Evolutionary conservation across 2,329 filamentous ascomycete species (phyloP).

Genomic region (Fusarium verticillioides): DNA sequence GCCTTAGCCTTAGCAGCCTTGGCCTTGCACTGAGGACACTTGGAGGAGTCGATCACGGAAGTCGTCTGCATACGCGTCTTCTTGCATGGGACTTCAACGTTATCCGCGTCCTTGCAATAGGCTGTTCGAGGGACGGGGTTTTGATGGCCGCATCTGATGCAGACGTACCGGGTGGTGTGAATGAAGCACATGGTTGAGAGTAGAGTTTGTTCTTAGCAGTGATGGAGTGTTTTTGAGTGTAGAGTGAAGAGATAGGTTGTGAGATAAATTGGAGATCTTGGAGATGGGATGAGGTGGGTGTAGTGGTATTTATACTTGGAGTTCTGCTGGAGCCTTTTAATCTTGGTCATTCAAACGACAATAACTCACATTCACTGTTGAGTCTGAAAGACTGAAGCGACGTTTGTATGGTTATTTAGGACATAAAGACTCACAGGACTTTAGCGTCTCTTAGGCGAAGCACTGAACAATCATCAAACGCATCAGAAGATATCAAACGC

Average conservation of each 20-base stretch:
- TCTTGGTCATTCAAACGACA: background rate
- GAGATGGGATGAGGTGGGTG: background rate
- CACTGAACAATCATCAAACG: too few species aligned
- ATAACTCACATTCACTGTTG: background rate
- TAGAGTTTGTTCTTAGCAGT: background rate
- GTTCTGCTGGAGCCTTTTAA: background rate
- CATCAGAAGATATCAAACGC: too few species aligned
- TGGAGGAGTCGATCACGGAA: background rate
- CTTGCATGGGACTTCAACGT: background rate
- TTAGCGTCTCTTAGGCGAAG: too few species aligned
- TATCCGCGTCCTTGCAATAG: background rate
- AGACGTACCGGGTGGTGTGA: background rate
- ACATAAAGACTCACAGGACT: too few species aligned
- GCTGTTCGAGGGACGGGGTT: background rate
- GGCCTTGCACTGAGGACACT: background rate
- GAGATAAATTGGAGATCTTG: background rate
- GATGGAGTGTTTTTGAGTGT: background rate
- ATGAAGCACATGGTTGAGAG: background rate
- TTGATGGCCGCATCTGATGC: background rate
- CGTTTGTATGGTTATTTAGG: too few species aligned
- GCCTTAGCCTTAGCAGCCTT: background rate
- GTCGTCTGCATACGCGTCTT: background rate
- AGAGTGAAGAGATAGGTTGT: background rate
- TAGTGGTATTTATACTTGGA: background rate
- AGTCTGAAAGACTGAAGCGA: accelerated